Evolutionary conservation across 2,329 filamentous ascomycete species (phyloP).

Genomic region (Cordyceps sp.): DNA sequence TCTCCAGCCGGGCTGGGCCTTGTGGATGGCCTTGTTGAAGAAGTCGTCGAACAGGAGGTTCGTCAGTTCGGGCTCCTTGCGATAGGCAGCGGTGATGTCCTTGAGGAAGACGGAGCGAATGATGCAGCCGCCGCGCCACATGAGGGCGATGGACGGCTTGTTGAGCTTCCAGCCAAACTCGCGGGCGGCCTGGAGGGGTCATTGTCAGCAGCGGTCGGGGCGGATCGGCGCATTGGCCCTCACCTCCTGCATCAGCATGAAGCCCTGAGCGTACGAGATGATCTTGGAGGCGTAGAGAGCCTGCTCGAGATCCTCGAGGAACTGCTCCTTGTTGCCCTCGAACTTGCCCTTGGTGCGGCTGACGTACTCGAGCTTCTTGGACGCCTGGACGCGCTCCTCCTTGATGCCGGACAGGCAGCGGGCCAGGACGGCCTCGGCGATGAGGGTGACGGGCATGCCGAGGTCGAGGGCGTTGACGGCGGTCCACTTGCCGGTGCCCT

Average conservation of each 20-base stretch:
- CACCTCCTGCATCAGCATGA: constrained; percentile 99
- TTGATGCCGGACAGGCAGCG: constrained; percentile 92
- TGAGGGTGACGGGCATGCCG: constrained; percentile 95
- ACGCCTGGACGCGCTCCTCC: constrained; percentile 74
- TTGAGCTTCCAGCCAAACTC: constrained; percentile 98
- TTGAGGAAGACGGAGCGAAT: constrained; percentile 99
- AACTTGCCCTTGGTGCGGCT: constrained; percentile 60
- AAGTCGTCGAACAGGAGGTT: constrained; percentile 98
- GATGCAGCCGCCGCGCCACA: constrained; percentile 99
- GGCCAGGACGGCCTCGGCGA: constrained; percentile 90
- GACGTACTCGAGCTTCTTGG: constrained; percentile 54
- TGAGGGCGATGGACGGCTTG: constrained; percentile 98
- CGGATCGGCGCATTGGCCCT: constrained; percentile 12
- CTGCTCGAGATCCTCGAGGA: constrained; percentile 96
- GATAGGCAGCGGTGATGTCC: constrained; percentile 97
- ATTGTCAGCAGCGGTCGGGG: no score
- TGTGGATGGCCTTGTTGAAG: constrained; percentile 99
- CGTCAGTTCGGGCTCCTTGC: constrained; percentile 83
- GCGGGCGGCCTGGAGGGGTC: constrained; percentile 79
- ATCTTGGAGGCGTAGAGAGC: constrained; percentile 99
- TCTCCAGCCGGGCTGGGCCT: constrained; percentile 84
- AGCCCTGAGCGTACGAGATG: constrained; percentile 98
- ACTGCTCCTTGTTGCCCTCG: constrained; percentile 77
- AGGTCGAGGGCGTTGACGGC: constrained; percentile 98
- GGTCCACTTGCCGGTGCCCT: constrained; percentile 99